Conservation (phyloP, 1,284 basidiomycete species). For the Marasmius fiardii region DNA sequence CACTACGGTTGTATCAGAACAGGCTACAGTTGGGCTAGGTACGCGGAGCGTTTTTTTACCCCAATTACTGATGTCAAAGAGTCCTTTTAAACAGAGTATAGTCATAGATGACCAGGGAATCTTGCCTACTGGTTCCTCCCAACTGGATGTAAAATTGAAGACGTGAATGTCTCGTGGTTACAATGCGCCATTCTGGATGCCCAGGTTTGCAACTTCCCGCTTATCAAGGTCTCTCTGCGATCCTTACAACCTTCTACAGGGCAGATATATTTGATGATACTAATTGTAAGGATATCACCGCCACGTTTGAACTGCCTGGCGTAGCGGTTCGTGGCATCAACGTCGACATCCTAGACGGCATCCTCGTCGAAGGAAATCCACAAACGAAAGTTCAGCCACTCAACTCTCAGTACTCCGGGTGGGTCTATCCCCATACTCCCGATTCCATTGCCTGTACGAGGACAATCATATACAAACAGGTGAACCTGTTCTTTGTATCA, state of each 20-base stretch:
- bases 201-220: slow-evolving; percentile 26
- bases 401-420: slow-evolving; percentile 3
- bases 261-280: slow-evolving; percentile 53
- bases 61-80: too few species aligned
- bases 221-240: not conserved
- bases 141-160: too few species aligned
- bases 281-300: slow-evolving; percentile 33
- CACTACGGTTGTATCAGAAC: too few species aligned
- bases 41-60: too few species aligned
- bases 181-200: slow-evolving; percentile 19
- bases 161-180: too few species aligned
- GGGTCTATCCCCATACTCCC: slow-evolving; percentile 8
- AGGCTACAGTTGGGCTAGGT: too few species aligned
- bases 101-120: too few species aligned
- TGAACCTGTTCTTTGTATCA: slow-evolving; percentile 2
- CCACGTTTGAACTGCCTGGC: slow-evolving; percentile 55
- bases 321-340: slow-evolving; percentile 45
- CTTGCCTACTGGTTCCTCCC: too few species aligned
- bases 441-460: slow-evolving; percentile 18
- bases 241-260: slow-evolving; percentile 25
- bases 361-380: slow-evolving; percentile 47
- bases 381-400: slow-evolving; percentile 15
- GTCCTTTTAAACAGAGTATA: too few species aligned
- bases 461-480: slow-evolving; percentile 8
- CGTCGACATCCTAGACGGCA: slow-evolving; percentile 38